Percentiles rank a stretch among this genome's conserved stretches.
Evolutionary conservation across 805 yeast genomes (phyloP).

Genomic region (Teunomyces stri): DNA sequence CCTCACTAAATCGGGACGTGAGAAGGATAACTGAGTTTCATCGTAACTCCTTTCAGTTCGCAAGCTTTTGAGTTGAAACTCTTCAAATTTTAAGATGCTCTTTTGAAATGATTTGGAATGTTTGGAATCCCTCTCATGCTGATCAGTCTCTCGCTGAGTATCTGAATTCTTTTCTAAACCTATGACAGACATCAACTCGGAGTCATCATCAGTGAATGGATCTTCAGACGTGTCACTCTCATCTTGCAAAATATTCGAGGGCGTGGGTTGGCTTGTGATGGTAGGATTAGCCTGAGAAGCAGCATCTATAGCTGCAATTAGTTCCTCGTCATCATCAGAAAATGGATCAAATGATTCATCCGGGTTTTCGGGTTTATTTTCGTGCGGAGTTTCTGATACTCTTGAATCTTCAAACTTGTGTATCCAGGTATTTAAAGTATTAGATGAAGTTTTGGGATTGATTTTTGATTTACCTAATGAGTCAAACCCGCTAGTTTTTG

Average conservation of each 20-base stretch:
- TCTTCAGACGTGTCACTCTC: slow-evolving; percentile 6
- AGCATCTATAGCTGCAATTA: slow-evolving; percentile 12
- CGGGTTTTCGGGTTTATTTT: not conserved
- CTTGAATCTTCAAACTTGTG: slow-evolving; percentile 23
- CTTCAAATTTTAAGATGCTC: slow-evolving; percentile 7
- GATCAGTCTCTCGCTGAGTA: slow-evolving; percentile 2
- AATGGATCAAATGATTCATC: slow-evolving; percentile 23
- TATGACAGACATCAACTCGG: slow-evolving; percentile 5
- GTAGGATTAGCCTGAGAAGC: not conserved
- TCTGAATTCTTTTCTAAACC: slow-evolving; percentile 8
- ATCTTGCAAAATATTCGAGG: not conserved
- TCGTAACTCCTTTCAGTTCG: not conserved
- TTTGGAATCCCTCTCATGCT: slow-evolving; percentile 6
- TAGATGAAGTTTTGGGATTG: not conserved
- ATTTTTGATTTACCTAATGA: slow-evolving; percentile 10
- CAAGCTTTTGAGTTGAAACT: slow-evolving; percentile 3
- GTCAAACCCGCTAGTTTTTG: slow-evolving; percentile 35
- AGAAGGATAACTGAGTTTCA: slow-evolving; percentile 33
- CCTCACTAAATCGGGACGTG: slow-evolving; percentile 46
- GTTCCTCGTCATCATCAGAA: slow-evolving; percentile 28
- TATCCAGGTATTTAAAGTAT: slow-evolving; percentile 25
- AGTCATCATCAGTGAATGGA: slow-evolving; percentile 13
- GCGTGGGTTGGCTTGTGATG: not conserved
- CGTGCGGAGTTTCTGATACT: not conserved
- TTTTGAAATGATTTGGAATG: slow-evolving; percentile 15